Evolutionary conservation across 2,329 filamentous ascomycete species (phyloP).

Genomic region (Microthyrium microscopicum): DNA sequence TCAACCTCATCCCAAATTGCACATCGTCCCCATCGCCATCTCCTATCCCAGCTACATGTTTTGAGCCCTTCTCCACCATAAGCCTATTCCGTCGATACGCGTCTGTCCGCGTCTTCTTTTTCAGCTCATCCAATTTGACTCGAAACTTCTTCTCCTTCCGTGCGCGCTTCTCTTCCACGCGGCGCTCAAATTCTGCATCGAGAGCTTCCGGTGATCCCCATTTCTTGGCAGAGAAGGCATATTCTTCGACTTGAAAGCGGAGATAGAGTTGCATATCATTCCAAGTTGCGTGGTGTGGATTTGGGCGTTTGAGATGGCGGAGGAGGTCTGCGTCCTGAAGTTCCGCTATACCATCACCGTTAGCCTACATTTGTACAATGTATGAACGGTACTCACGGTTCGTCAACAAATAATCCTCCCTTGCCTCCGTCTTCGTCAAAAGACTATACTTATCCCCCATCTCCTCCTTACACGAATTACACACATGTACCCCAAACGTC

Average conservation of each 20-base stretch:
- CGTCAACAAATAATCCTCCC: constrained; percentile 87
- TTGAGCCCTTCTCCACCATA: constrained; percentile 11
- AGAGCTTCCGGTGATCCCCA: constrained; percentile 79
- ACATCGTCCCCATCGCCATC: constrained; percentile 15
- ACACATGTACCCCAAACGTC: constrained; percentile 59
- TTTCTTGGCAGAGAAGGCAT: constrained; percentile 65
- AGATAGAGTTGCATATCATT: constrained; percentile 98
- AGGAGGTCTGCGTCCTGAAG: constrained; percentile 76
- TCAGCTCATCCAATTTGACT: constrained; percentile 72
- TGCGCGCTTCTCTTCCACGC: constrained; percentile 64
- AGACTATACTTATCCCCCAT: constrained; percentile 84
- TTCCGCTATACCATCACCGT: constrained; percentile 49
- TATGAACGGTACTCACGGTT: constrained; percentile 45
- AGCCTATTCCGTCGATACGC: constrained; percentile 55
- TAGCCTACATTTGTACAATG: neutral
- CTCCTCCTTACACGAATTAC: constrained; percentile 74
- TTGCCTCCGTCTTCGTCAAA: constrained; percentile 90
- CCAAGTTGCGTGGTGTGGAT: constrained; percentile 91
- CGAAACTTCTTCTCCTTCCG: constrained; percentile 87
- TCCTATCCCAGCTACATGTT: constrained; percentile 24
- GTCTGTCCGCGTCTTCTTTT: constrained; percentile 84
- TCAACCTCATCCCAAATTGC: constrained; percentile 62
- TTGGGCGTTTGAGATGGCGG: constrained; percentile 75
- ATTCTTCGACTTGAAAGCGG: constrained; percentile 84
- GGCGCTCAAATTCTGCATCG: constrained; percentile 72